Evolutionary conservation across 768 basidiomycete species (phyloP).

Genomic region (Boletus subparvulus): DNA sequence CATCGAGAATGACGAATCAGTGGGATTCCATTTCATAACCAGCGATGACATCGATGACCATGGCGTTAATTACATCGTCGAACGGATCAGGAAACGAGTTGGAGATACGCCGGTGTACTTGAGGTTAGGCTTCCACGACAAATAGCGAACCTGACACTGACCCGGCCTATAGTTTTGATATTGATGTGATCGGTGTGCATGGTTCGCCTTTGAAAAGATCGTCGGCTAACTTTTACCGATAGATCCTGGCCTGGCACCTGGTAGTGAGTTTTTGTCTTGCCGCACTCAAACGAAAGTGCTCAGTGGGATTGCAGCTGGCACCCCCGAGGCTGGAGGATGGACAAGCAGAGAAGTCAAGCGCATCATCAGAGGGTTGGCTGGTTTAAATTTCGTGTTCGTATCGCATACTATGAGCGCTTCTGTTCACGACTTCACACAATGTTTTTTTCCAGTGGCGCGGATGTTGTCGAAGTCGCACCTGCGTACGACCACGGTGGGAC

Average conservation of each 20-base stretch:
- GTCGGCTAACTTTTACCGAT: slow-evolving; percentile 3
- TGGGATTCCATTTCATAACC: slow-evolving; percentile 78
- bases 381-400: slow-evolving; percentile 73
- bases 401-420: too few relatives aligned
- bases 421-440: neutral
- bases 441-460: slow-evolving; percentile 17
- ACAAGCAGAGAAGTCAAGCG: slow-evolving; percentile 80
- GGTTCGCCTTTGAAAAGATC: neutral
- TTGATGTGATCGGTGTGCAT: slow-evolving; percentile 71
- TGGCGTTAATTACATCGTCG: slow-evolving; percentile 67
- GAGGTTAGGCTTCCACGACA: slow-evolving; percentile 36
- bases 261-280: slow-evolving; percentile 48
- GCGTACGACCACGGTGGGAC: slow-evolving; percentile 27
- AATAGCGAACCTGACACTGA: neutral
- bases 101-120: slow-evolving; percentile 78
- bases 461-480: slow-evolving; percentile 27
- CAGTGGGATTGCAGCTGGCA: slow-evolving; percentile 54
- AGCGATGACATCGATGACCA: slow-evolving; percentile 83
- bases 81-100: slow-evolving; percentile 67
- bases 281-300: neutral
- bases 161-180: slow-evolving; percentile 55
- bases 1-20: slow-evolving; percentile 62
- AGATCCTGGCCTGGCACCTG: slow-evolving; percentile 81
- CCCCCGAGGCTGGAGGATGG: slow-evolving; percentile 85
- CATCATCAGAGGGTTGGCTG: slow-evolving; percentile 74